Evolutionary conservation across 345 rosid species (phyloP).

Genomic region (Lepidium aucheri): DNA sequence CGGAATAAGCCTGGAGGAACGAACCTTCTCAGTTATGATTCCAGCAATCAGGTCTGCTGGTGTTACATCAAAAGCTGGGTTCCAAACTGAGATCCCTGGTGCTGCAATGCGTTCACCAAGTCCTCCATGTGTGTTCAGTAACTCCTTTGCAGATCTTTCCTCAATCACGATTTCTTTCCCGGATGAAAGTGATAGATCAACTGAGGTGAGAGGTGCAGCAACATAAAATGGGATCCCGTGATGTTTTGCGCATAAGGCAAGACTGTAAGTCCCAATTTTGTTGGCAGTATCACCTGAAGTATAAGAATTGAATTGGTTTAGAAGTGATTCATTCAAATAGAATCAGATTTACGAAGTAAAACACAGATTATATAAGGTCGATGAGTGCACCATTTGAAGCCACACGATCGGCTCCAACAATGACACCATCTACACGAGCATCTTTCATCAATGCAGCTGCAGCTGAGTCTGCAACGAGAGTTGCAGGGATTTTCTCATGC

Average conservation of each 20-base stretch:
- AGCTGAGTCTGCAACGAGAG: slow-evolving; percentile 89
- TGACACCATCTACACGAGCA: slow-evolving; percentile 60
- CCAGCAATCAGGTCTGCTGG: slow-evolving; percentile 73
- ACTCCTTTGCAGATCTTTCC: slow-evolving; percentile 43
- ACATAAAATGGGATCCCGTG: slow-evolving; percentile 72
- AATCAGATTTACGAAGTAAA: neutral
- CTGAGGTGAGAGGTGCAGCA: slow-evolving; percentile 87
- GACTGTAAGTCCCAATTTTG: slow-evolving; percentile 96
- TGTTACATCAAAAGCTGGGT: slow-evolving; percentile 92
- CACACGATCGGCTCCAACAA: slow-evolving; percentile 95
- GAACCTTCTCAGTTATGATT: slow-evolving; percentile 83
- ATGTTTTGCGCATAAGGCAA: slow-evolving; percentile 68
- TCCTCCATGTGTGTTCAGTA: slow-evolving; percentile 54
- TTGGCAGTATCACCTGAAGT: slow-evolving; percentile 15
- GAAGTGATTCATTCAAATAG: neutral
- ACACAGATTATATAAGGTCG: slow-evolving; percentile 6
- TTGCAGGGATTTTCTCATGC: slow-evolving; percentile 81
- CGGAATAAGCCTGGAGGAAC: neutral
- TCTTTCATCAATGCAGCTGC: slow-evolving; percentile 91
- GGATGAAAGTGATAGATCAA: slow-evolving; percentile 69
- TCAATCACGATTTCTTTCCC: slow-evolving; percentile 77
- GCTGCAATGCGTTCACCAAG: slow-evolving; percentile 64
- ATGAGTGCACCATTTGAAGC: slow-evolving; percentile 64
- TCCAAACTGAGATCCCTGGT: slow-evolving; percentile 87
- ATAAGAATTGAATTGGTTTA: slow-evolving; percentile 9